Percentiles rank a stretch among this genome's conserved stretches.
phyloP scores from a whole-genome alignment of 441 rosid genomes.

The Corymbia citriodora region DNA sequence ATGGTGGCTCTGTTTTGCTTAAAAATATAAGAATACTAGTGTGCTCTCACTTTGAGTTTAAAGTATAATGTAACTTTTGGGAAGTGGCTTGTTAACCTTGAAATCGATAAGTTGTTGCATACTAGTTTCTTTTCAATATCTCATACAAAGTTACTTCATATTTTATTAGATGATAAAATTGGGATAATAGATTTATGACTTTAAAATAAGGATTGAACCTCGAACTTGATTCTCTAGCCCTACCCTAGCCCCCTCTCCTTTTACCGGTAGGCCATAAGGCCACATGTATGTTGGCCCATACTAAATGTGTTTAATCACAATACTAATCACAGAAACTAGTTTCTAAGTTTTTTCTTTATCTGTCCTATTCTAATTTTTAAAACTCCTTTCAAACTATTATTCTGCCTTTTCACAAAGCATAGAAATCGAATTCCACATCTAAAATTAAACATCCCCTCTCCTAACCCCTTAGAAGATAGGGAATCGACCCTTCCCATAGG shows the following conservation, averaged over 20 bases:
- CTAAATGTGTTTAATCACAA: not conserved
- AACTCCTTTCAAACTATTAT: too few species aligned
- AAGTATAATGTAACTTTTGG: too few species aligned
- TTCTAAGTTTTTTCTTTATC: not conserved
- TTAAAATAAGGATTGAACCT: too few species aligned
- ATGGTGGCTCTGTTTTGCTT: rapidly evolving
- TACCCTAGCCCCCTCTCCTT: not conserved
- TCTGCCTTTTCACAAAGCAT: too few species aligned
- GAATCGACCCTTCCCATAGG: too few species aligned
- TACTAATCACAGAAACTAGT: not conserved
- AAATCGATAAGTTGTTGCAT: rapidly evolving
- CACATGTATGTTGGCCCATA: not conserved
- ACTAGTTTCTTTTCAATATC: not conserved
- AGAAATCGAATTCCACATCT: too few species aligned
- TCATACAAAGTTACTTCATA: not conserved
- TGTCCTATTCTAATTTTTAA: too few species aligned
- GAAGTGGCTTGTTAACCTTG: too few species aligned
- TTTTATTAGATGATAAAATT: not conserved
- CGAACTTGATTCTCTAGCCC: not conserved
- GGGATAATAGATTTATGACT: not conserved
- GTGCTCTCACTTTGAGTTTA: rapidly evolving
- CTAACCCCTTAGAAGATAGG: too few species aligned
- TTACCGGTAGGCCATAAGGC: not conserved
- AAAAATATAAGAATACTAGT: rapidly evolving
- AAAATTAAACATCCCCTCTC: too few species aligned